Conservation (phyloP, 2,329 filamentous ascomycete species). For the Cyphellophora europaea region DNA sequence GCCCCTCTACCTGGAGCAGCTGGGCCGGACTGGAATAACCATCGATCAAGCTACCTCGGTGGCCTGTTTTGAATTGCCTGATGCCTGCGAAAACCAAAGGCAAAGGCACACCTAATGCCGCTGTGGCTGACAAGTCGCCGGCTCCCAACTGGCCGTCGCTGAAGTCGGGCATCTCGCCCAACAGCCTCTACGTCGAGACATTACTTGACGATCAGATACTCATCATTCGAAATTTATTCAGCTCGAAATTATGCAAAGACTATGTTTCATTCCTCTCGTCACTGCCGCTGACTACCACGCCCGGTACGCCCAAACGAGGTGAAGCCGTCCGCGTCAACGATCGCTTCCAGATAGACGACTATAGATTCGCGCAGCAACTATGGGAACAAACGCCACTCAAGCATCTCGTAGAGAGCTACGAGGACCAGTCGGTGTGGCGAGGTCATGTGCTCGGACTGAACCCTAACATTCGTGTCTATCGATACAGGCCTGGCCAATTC, state of each 20-base stretch:
- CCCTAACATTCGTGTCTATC: constrained; percentile 80
- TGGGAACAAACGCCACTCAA: constrained; percentile 71
- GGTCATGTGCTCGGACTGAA: constrained; percentile 77
- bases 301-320: constrained; percentile 66
- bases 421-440: constrained; percentile 52
- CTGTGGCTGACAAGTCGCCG: constrained; percentile 5
- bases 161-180: constrained; percentile 56
- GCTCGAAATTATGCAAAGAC: constrained; percentile 61
- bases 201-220: constrained; percentile 59
- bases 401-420: constrained; percentile 39
- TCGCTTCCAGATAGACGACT: constrained; percentile 73
- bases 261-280: constrained; percentile 66
- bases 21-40: too few species aligned
- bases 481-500: constrained; percentile 77
- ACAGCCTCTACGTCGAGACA: constrained; percentile 52
- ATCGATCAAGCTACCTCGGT: too few species aligned
- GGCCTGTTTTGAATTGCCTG: too few species aligned
- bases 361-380: constrained; percentile 60
- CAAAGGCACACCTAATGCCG: too few species aligned
- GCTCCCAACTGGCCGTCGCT: constrained; percentile 62
- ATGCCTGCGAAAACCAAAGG: too few species aligned
- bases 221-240: constrained; percentile 65
- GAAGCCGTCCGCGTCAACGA: constrained; percentile 83
- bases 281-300: constrained; percentile 67
- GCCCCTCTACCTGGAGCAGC: too few species aligned